phyloP scores from a whole-genome alignment of 1,284 basidiomycete species.

The Stereum hirsutum region DNA sequence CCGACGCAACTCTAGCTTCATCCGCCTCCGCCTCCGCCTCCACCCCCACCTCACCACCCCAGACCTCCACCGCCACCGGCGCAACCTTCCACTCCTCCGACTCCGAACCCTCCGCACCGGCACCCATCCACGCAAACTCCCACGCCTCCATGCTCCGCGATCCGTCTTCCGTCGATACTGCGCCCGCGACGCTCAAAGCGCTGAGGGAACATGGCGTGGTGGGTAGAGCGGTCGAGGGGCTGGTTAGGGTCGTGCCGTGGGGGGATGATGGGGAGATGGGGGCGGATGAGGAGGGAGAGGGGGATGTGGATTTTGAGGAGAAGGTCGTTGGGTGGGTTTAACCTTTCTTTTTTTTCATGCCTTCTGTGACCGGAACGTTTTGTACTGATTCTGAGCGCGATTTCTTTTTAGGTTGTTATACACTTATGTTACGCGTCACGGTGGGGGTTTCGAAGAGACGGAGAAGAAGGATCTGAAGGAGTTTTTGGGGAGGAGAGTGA shows the following conservation, averaged over 20 bases:
- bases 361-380: no score
- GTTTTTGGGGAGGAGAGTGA: slow-evolving; percentile 24
- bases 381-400: neutral
- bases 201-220: slow-evolving; percentile 37
- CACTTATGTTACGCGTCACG: slow-evolving; percentile 41
- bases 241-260: slow-evolving; percentile 48
- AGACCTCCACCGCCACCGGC: slow-evolving; percentile 6
- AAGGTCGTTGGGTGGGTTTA: slow-evolving; percentile 56
- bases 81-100: slow-evolving; percentile 11
- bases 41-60: neutral
- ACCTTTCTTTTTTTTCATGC: neutral
- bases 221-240: slow-evolving; percentile 27
- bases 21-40: neutral
- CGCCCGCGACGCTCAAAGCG: slow-evolving; percentile 35
- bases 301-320: slow-evolving; percentile 77
- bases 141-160: slow-evolving; percentile 51
- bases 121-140: slow-evolving; percentile 56
- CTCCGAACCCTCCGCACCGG: slow-evolving; percentile 10
- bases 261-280: slow-evolving; percentile 65
- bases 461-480: slow-evolving; percentile 32
- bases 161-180: slow-evolving; percentile 41
- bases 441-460: slow-evolving; percentile 28
- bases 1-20: neutral
- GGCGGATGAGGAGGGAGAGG: slow-evolving; percentile 65
- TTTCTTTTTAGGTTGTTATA: slow-evolving; percentile 35